phyloP scores from a whole-genome alignment of 1,139 yeast genomes.

The Geotrichum citri-aurantii region DNA sequence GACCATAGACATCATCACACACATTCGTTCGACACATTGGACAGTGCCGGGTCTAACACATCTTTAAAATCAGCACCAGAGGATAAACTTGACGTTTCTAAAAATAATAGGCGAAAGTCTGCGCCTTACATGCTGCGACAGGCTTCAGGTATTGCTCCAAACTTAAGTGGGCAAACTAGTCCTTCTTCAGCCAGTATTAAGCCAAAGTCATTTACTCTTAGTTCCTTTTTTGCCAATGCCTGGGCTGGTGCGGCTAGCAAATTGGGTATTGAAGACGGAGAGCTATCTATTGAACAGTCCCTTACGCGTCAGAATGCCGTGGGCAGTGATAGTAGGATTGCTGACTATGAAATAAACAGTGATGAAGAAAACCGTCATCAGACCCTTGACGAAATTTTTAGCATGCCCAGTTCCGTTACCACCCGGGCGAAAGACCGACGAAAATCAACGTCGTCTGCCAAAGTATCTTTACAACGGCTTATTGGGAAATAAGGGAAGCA shows the following conservation, averaged over 20 bases:
- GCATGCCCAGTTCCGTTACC: not conserved
- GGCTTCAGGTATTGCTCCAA: not conserved
- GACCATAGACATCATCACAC: not conserved
- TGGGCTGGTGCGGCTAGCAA: conserved; percentile 10
- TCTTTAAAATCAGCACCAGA: conserved; percentile 4
- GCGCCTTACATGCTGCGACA: conserved; percentile 11
- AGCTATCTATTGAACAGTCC: not conserved
- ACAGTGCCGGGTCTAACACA: conserved; percentile 5
- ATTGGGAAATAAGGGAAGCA: conserved; percentile 1
- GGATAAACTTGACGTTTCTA: conserved; percentile 2
- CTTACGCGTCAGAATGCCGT: not conserved
- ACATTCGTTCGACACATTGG: conserved; percentile 6
- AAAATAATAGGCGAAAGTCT: conserved; percentile 12
- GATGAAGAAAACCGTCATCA: not conserved
- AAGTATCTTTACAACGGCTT: conserved; percentile 12
- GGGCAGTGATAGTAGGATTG: not conserved
- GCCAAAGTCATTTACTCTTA: conserved; percentile 3
- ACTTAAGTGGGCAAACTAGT: not conserved
- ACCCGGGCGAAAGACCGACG: not conserved
- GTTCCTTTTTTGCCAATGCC: conserved; percentile 6
- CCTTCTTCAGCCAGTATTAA: not conserved
- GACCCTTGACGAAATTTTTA: conserved; percentile 3
- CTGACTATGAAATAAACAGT: not conserved
- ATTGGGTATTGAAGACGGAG: not conserved
- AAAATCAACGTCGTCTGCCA: conserved; percentile 12